These are phyloP conservation scores for Lodderomyces parapsilosis DNA, from an alignment of 1,139 yeast species.

Conservation along the genomic window DNA sequence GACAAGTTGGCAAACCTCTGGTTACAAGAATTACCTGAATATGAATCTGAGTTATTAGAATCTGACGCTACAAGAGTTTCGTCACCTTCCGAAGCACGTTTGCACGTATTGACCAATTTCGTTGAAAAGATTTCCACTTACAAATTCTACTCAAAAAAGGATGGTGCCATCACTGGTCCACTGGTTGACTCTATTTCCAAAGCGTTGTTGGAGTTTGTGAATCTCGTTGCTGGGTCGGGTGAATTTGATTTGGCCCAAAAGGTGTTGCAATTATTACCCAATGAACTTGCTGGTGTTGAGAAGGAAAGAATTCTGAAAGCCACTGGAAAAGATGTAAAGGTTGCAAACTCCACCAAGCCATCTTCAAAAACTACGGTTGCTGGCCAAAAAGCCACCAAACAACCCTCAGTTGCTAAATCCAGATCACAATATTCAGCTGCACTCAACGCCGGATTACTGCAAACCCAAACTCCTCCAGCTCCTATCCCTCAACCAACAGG, in stretches of 20 bases:
- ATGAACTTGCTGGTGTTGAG: constrained; percentile 53
- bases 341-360: constrained; percentile 5
- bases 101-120: constrained; percentile 75
- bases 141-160: constrained; percentile 50
- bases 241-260: constrained; percentile 77
- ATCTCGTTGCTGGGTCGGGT: constrained; percentile 78
- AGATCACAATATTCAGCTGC: constrained; percentile 1
- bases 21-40: constrained; percentile 69
- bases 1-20: constrained; percentile 81
- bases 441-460: background rate
- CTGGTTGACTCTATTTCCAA: constrained; percentile 53
- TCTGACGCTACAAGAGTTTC: constrained; percentile 36
- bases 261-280: constrained; percentile 68
- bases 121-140: constrained; percentile 82
- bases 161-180: constrained; percentile 44
- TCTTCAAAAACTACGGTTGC: constrained; percentile 2
- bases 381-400: background rate
- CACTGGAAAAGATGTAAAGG: constrained; percentile 15
- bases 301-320: constrained; percentile 80
- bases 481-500: constrained; percentile 5
- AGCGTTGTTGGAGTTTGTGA: constrained; percentile 74
- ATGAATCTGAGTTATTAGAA: constrained; percentile 54
- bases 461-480: constrained; percentile 3
- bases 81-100: constrained; percentile 83
- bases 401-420: background rate